These are phyloP conservation scores for Ilex asprella DNA, from an alignment of 257 asterid genomes.

Conservation along the genomic window DNA sequence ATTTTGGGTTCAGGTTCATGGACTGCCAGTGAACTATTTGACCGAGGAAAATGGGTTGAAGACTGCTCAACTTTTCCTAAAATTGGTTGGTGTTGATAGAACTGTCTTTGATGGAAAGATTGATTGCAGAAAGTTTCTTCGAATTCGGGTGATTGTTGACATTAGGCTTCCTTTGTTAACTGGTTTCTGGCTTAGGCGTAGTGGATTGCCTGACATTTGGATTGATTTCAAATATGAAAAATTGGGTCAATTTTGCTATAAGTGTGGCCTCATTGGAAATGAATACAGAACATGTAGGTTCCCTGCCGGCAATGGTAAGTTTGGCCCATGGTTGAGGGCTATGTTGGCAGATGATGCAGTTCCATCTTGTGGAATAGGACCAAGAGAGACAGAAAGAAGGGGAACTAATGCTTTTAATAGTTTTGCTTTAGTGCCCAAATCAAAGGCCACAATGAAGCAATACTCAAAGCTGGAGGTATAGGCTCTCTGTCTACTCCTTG, in stretches of 20 bases:
- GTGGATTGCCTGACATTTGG: conserved; percentile 14
- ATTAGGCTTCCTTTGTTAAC: conserved; percentile 13
- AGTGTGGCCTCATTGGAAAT: conserved; percentile 25
- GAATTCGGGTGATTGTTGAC: conserved; percentile 21
- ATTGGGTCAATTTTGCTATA: conserved; percentile 20
- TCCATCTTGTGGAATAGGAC: background rate
- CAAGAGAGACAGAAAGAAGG: background rate
- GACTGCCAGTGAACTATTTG: conserved; percentile 17
- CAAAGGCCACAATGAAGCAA: conserved; percentile 1
- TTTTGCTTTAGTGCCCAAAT: conserved; percentile 11
- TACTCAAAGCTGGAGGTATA: conserved; percentile 9
- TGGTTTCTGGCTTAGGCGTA: conserved; percentile 22
- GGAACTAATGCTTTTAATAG: background rate
- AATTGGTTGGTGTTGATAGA: conserved; percentile 8
- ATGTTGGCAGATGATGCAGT: no score
- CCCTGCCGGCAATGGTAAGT: conserved; percentile 17
- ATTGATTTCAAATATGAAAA: conserved; percentile 28
- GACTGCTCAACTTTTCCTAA: conserved; percentile 18
- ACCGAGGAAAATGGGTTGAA: conserved; percentile 16
- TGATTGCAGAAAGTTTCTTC: conserved; percentile 10
- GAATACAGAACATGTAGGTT: conserved; percentile 16
- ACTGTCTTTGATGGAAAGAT: background rate
- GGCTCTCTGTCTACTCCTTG: background rate
- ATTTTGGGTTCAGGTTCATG: conserved; percentile 33
- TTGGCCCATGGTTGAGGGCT: conserved; percentile 27